A percentile compares a stretch with the other conserved stretches of the same genome.
Evolutionary conservation across 2,329 filamentous ascomycete species (phyloP).

Genomic region (Parafenestella ontariensis): DNA sequence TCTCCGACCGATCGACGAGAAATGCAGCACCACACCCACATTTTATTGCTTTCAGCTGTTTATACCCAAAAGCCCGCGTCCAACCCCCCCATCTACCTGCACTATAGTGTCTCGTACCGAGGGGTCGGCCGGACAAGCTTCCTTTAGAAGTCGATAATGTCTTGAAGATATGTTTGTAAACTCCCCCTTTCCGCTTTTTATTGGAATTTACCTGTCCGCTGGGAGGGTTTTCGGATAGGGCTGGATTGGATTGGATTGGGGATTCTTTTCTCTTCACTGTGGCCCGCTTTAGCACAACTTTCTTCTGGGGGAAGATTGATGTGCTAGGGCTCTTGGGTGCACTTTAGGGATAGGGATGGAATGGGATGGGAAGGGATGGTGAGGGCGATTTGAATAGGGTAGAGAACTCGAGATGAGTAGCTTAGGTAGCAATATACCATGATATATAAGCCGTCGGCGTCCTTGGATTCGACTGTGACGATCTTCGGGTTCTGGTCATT

Average conservation of each 20-base stretch:
- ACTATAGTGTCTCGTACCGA: neutral
- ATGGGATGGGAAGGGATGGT: neutral
- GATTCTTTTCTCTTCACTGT: neutral
- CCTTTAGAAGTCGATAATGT: slow-evolving; percentile 3
- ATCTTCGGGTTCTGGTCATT: too few species aligned
- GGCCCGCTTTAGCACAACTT: neutral
- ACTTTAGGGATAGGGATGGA: neutral
- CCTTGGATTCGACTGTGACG: too few species aligned
- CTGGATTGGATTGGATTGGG: neutral
- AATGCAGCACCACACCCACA: neutral
- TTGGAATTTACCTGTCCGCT: neutral
- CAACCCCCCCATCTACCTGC: neutral
- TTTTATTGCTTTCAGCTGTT: neutral
- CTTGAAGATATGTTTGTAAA: slow-evolving; percentile 1
- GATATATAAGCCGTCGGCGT: neutral
- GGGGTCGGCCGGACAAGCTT: too few species aligned
- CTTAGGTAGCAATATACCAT: neutral
- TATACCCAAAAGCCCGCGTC: neutral
- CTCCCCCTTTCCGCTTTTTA: neutral
- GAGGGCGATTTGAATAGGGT: neutral
- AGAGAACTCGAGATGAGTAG: neutral
- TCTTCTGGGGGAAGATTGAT: neutral
- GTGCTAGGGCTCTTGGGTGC: neutral
- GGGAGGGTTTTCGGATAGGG: neutral
- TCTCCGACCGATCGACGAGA: neutral